Conservation (phyloP, 495 filamentous ascomycete species). For the Delitschia confertaspora region DNA sequence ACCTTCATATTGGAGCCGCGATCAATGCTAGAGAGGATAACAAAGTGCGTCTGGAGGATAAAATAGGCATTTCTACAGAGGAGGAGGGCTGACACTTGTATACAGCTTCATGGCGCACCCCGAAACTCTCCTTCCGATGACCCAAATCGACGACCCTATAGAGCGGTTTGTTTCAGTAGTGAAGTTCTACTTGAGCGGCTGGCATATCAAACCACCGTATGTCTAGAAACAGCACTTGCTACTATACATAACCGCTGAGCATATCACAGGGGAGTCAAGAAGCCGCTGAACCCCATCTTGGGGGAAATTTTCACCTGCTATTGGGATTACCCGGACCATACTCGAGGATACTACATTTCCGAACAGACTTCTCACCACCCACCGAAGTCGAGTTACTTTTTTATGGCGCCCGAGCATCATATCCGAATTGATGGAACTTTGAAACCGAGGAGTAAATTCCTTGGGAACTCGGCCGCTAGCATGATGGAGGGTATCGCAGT, state of each 20-base stretch:
- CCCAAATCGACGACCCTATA: slow-evolving; percentile 79
- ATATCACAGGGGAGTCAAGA: slow-evolving; percentile 81
- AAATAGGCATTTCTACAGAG: not conserved
- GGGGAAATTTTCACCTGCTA: slow-evolving; percentile 92
- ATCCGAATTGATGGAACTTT: slow-evolving; percentile 94
- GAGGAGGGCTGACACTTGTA: not conserved
- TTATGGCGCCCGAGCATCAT: slow-evolving; percentile 90
- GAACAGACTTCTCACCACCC: slow-evolving; percentile 98
- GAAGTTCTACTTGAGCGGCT: slow-evolving; percentile 96
- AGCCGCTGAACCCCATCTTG: slow-evolving; percentile 93
- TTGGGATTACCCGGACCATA: slow-evolving; percentile 85
- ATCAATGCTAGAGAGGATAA: slow-evolving; percentile 97
- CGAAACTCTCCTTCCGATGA: slow-evolving; percentile 83
- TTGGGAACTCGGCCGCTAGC: slow-evolving; percentile 95
- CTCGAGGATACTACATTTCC: slow-evolving; percentile 86
- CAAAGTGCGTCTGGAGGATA: slow-evolving; percentile 56
- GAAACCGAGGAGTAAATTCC: slow-evolving; percentile 92
- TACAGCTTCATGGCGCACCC: slow-evolving; percentile 98
- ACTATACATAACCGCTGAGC: not conserved
- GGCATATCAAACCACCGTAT: slow-evolving; percentile 97
- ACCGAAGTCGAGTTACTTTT: slow-evolving; percentile 98
- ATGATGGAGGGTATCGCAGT: slow-evolving; percentile 96
- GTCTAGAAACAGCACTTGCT: slow-evolving; percentile 29
- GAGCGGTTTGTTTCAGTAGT: slow-evolving; percentile 88
- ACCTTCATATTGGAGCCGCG: slow-evolving; percentile 97